Conservation (phyloP, 2,329 filamentous ascomycete genomes). For the Nemania abortiva region DNA sequence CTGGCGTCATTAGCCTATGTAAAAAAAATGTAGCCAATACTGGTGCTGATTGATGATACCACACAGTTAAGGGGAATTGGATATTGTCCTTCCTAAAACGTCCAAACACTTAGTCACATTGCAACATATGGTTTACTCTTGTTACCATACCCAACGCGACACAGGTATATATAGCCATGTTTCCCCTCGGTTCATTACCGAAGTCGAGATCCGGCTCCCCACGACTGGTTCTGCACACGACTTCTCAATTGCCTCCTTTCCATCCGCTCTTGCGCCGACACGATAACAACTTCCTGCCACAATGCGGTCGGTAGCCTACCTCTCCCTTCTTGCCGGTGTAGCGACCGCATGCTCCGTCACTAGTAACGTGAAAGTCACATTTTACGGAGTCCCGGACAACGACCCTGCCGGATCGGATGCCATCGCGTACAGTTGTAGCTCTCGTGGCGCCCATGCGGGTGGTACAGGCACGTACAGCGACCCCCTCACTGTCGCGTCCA, state of each 20-base stretch:
- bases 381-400: constrained; percentile 58
- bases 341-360: constrained; percentile 44
- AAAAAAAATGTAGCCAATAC: neutral
- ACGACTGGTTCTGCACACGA: neutral
- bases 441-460: constrained; percentile 53
- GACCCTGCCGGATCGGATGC: constrained; percentile 51
- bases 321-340: constrained; percentile 29
- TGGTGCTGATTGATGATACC: constrained; percentile 11
- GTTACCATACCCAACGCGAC: neutral
- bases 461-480: constrained; percentile 58
- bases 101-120: constrained; percentile 20
- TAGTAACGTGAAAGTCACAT: constrained; percentile 52
- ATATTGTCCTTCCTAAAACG: constrained; percentile 35
- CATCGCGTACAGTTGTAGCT: constrained; percentile 54
- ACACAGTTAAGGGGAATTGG: constrained; percentile 1
- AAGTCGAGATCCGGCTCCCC: neutral
- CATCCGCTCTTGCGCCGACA: neutral
- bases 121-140: constrained; percentile 25
- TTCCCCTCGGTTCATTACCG: neutral
- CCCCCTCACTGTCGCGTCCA: constrained; percentile 59
- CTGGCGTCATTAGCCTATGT: constrained; percentile 8
- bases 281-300: neutral
- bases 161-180: constrained; percentile 3
- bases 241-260: neutral
- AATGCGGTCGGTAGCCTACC: constrained; percentile 26